Conservation (phyloP, 2,329 filamentous ascomycete genomes). For the Tricladium varicosporioides region DNA sequence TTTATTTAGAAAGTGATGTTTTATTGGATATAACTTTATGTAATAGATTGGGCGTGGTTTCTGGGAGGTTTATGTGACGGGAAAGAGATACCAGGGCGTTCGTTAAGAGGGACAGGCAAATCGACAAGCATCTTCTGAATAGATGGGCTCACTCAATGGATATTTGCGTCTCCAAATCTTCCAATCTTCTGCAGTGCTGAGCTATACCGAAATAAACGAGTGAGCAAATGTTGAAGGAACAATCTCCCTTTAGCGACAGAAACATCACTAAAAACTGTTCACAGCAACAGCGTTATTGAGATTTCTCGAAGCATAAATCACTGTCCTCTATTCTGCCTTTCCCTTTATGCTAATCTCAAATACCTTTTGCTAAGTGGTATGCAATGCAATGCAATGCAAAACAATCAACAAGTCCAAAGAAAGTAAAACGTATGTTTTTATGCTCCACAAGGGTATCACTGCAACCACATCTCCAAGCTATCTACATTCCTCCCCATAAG, state of each 20-base stretch:
- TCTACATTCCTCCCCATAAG: neutral
- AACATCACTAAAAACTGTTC: too few species aligned
- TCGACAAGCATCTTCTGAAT: too few species aligned
- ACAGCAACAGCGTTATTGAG: too few species aligned
- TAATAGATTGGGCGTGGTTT: neutral
- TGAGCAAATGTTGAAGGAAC: too few species aligned
- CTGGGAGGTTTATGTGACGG: neutral
- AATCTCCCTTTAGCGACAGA: too few species aligned
- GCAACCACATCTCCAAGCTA: neutral
- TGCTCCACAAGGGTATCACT: constrained; percentile 1
- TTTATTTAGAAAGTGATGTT: neutral
- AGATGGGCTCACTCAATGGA: too few species aligned
- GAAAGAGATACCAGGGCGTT: neutral
- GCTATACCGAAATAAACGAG: too few species aligned
- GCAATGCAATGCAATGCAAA: constrained; percentile 1
- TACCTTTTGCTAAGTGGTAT: neutral
- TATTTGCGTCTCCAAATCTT: too few species aligned
- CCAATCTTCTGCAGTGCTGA: too few species aligned
- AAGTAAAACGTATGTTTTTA: neutral
- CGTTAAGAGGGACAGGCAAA: too few species aligned
- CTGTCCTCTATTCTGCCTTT: neutral
- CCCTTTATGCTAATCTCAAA: neutral
- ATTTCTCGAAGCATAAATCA: too few species aligned
- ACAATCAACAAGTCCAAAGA: neutral
- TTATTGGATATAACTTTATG: neutral